A percentile compares a stretch with the other conserved stretches of the same genome.
Conservation (phyloP, 2,329 filamentous ascomycete species). For the Fusarium concolor region DNA sequence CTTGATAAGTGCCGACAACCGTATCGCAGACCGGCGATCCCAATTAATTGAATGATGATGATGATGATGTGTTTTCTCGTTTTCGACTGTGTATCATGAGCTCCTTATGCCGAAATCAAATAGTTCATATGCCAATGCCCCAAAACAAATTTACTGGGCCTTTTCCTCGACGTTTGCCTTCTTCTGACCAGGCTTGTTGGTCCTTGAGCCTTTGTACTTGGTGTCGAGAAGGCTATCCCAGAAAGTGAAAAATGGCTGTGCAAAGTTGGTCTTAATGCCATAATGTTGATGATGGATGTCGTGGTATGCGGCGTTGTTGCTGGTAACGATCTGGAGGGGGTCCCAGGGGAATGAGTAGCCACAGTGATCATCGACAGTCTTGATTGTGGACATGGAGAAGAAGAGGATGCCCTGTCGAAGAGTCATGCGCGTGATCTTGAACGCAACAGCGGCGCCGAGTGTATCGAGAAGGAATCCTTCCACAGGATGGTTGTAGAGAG, state of each 20-base stretch:
- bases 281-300: conserved; percentile 99
- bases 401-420: conserved; percentile 88
- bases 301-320: conserved; percentile 96
- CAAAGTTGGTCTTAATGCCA: conserved; percentile 97
- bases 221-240: conserved; percentile 90
- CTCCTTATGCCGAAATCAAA: conserved; percentile 39
- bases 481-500: conserved; percentile 94
- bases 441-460: conserved; percentile 84
- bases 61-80: conserved; percentile 23
- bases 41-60: conserved; percentile 10
- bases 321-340: conserved; percentile 88
- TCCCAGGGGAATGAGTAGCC: conserved; percentile 97
- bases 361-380: conserved; percentile 98
- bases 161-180: conserved; percentile 29
- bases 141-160: conserved; percentile 25
- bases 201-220: conserved; percentile 77
- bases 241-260: conserved; percentile 93
- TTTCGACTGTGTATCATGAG: conserved; percentile 31
- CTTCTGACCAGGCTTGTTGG: conserved; percentile 53
- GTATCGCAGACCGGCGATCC: conserved; percentile 39
- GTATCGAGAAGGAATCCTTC: conserved; percentile 96
- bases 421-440: conserved; percentile 85
- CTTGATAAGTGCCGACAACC: conserved; percentile 16
- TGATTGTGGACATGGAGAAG: conserved; percentile 89
- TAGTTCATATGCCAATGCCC: conserved; percentile 37